Conservation (phyloP, 1,284 basidiomycete genomes). For the Laetiporus sulphureus region DNA sequence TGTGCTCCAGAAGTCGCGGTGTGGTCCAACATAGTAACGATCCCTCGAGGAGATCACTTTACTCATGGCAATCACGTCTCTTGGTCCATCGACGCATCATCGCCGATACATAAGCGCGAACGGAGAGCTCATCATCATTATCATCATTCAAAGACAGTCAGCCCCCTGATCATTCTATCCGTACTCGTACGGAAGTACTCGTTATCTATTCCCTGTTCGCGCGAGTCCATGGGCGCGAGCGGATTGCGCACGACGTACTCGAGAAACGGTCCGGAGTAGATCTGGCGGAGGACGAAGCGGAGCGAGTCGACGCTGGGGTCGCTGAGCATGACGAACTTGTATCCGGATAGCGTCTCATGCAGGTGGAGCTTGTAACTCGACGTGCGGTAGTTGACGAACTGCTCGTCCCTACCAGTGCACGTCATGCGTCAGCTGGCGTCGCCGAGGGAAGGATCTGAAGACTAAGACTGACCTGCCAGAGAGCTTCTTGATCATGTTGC, state of each 20-base stretch:
- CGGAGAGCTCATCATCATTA: background rate
- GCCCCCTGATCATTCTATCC: slow-evolving; percentile 68
- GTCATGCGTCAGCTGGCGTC: background rate
- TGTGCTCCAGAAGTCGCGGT: too few species aligned
- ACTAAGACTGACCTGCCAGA: slow-evolving; percentile 73
- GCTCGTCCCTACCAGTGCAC: slow-evolving; percentile 62
- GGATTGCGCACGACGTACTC: slow-evolving; percentile 94
- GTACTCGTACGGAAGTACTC: slow-evolving; percentile 83
- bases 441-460: too few species aligned
- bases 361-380: slow-evolving; percentile 92
- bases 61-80: too few species aligned
- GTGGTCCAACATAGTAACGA: too few species aligned
- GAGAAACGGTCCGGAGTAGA: slow-evolving; percentile 91
- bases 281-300: slow-evolving; percentile 78
- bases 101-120: too few species aligned
- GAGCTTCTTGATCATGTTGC: slow-evolving; percentile 94
- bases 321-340: slow-evolving; percentile 93
- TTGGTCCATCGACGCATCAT: too few species aligned
- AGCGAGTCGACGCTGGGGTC: slow-evolving; percentile 81
- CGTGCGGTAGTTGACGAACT: slow-evolving; percentile 88
- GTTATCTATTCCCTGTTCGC: slow-evolving; percentile 82
- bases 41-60: too few species aligned
- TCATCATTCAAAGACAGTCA: slow-evolving; percentile 43
- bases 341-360: slow-evolving; percentile 87
- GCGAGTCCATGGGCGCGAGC: slow-evolving; percentile 75